phyloP scores from a whole-genome alignment of 2,329 filamentous ascomycete species.

The Trichophyton rubrum region DNA sequence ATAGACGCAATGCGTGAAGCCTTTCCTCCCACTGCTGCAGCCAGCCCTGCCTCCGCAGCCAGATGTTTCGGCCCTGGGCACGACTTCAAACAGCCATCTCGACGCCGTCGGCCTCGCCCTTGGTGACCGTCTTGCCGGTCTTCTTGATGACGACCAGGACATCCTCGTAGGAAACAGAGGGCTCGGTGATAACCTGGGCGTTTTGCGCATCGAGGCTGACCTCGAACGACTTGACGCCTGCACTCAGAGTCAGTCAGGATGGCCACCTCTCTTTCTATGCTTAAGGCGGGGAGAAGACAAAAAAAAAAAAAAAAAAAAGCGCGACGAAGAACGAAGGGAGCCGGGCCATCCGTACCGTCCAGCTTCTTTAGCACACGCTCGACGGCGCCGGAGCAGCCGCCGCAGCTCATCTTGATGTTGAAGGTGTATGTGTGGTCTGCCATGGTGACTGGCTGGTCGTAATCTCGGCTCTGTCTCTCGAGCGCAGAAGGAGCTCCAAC shows the following conservation, averaged over 20 bases:
- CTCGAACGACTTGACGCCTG: slow-evolving; percentile 76
- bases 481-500: background rate
- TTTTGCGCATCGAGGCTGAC: slow-evolving; percentile 79
- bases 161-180: slow-evolving; percentile 60
- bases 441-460: slow-evolving; percentile 39
- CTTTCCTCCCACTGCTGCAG: background rate
- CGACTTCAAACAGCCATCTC: background rate
- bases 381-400: slow-evolving; percentile 89
- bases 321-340: background rate
- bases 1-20: no score
- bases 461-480: background rate
- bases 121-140: slow-evolving; percentile 86
- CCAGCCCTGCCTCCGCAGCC: background rate
- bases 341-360: slow-evolving; percentile 47
- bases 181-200: slow-evolving; percentile 61
- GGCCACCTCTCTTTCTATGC: no score
- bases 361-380: slow-evolving; percentile 87
- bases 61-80: background rate
- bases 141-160: slow-evolving; percentile 84
- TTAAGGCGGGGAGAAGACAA: background rate
- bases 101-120: slow-evolving; percentile 35
- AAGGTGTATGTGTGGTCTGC: slow-evolving; percentile 87
- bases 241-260: slow-evolving; percentile 4
- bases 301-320: background rate
- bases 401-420: slow-evolving; percentile 85